Evolutionary conservation across 495 filamentous ascomycete genomes (phyloP), one percentile per base, ranked within the genome.

Genomic region (Podospora tetraspora): DNA sequence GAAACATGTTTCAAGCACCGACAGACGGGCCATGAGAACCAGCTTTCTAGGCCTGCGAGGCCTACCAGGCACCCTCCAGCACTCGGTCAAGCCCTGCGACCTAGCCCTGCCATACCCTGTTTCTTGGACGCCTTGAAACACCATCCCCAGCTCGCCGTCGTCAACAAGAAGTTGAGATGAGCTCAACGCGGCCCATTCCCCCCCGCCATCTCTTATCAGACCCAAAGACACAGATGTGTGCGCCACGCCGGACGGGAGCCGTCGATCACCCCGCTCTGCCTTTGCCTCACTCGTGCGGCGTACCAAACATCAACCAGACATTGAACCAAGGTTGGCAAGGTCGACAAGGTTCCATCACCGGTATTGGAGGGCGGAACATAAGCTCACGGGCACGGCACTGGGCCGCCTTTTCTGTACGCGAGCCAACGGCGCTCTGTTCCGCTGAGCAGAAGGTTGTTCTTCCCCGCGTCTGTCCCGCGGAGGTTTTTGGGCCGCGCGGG

Each of bases 1-100:
- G 63, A 73, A 73, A 69, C 66, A 69, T 67, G 71, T 73, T 71
- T 68, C 71, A 66, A 64, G 43, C 57, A 19, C 56, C 25, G 3
- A 22, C 16, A 65, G n/a, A 34, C 63, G 63, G 43, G 43, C 43
- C 19, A 52, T 8, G 2, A 43, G 43, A 52, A 52, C 43, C 34
- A 43, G 34, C 34, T 43, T 43, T 16, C 34, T 9, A 27, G 27
- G 27, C 27, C 27, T 27, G 25, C 25, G 25, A 37, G 12, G 34
- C 34, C 37, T 52, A 16, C 4, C 16, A 52, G 37, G 16, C 43
- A 52, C 1, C 43, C 43, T 52, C 19, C 16, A n/a, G 43, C 43
- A 19, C 43, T 52, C 16, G 0, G 37, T 52, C 43, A n/a, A 52
- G 43, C 43, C 43, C 43, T 52, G 43, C 43, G 43, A 52, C 0